Evolutionary conservation across 2,329 filamentous ascomycete species (phyloP), one percentile per base, ranked within the genome.

Genomic region (Aspergillus floridensis): DNA sequence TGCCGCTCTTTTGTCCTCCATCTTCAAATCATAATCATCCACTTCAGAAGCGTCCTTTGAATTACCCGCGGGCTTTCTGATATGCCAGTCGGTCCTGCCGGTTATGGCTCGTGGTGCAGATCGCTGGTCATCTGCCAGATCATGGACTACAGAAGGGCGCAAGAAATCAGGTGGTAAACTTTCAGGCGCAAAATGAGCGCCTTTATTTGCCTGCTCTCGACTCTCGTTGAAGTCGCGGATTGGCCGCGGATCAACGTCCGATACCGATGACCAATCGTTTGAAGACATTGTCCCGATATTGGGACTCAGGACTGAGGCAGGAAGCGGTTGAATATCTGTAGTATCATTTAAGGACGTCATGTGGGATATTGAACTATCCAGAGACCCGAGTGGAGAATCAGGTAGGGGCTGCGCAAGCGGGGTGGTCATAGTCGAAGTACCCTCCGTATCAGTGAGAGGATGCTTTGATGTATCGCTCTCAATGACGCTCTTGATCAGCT

Each of bases 391-490:
- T 16, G 77, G 71, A n/a, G 76, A 74, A 61, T 78, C 76, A 22
- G 74, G 74, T n/a, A 79, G 63, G 38, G 83, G 82, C 57, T 78
- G 75, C 5, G 80, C 83, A 56, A 85, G 76, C 29, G 83, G 83
- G 19, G 83, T 86, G 16, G 82, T 78, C 68, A 84, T 77, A 63
- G 84, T 84, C 2, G 83, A 85, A 16, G 79, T 79, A 67, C 78
- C 83, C 60, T 84, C 82, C 11, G 69, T 59, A 26, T 79, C 76
- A 29, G 70, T 64, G 22, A 71, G 68, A 12, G 66, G 50, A 60
- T 68, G 53, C 57, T 68, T 69, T 60, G 68, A 63, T 72, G 65
- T 22, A 60, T 74, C 72, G 21, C 70, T 72, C 51, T 77, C 77
- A 58, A 75, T 72, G 5, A 79, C 72, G 0, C 74, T 75, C 63